A percentile compares a stretch with the other conserved stretches of the same genome.
Conservation (phyloP, 139 green algal genomes). For the Coelastrella sp. region DNA sequence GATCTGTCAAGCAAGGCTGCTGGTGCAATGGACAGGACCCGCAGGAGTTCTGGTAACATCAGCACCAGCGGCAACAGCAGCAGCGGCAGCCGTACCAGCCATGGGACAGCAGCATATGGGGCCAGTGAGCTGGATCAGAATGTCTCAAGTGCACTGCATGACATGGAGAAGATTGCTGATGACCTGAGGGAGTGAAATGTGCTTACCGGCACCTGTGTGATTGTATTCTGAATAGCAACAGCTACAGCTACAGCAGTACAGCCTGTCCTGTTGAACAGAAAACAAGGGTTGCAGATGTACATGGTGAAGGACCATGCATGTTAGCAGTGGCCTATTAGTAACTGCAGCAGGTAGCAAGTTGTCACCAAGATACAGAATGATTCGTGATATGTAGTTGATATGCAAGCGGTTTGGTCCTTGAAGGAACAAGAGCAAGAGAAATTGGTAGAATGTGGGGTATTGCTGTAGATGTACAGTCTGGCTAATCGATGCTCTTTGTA, state of each 20-base stretch:
- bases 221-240: neutral
- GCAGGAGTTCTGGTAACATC: neutral
- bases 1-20: neutral
- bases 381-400: too few relatives aligned
- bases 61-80: neutral
- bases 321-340: too few relatives aligned
- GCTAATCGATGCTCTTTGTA: too few relatives aligned
- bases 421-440: too few relatives aligned
- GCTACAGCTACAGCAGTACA: neutral
- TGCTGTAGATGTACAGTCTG: too few relatives aligned
- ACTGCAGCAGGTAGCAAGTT: too few relatives aligned
- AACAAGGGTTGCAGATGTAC: too few relatives aligned
- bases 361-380: too few relatives aligned
- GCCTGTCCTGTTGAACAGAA: too few relatives aligned
- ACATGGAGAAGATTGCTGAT: slow-evolving; percentile 18
- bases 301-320: too few relatives aligned
- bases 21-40: neutral
- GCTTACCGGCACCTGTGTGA: neutral
- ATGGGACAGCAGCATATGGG: neutral
- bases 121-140: neutral
- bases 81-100: neutral
- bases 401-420: too few relatives aligned
- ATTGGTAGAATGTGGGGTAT: too few relatives aligned
- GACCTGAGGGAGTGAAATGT: neutral
- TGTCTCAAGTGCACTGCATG: slow-evolving; percentile 10